Evolutionary conservation across 805 yeast genomes (phyloP).

Genomic region (Candida tammaniensis): DNA sequence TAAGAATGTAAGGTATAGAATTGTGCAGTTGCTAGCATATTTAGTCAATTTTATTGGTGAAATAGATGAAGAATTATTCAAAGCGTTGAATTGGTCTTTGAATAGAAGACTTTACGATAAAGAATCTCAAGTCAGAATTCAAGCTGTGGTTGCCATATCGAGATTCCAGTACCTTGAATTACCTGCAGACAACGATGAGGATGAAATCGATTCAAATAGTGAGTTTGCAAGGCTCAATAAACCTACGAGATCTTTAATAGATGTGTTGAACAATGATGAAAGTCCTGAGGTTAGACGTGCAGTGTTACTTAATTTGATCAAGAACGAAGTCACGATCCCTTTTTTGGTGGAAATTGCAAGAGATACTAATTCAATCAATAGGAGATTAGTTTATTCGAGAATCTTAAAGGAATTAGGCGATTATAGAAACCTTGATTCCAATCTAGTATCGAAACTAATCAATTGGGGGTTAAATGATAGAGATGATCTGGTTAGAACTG

Average conservation of each 20-base stretch:
- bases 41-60: constrained; percentile 71
- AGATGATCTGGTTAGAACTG: constrained; percentile 66
- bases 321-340: constrained; percentile 51
- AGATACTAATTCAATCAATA: constrained; percentile 67
- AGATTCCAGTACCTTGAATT: constrained; percentile 57
- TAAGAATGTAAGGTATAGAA: constrained; percentile 74
- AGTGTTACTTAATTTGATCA: constrained; percentile 68
- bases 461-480: constrained; percentile 88
- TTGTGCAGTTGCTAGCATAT: constrained; percentile 70
- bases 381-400: constrained; percentile 70
- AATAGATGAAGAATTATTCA: constrained; percentile 69
- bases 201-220: constrained; percentile 20
- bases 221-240: constrained; percentile 8
- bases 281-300: constrained; percentile 89
- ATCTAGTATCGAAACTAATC: constrained; percentile 62
- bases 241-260: constrained; percentile 17
- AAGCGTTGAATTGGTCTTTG: constrained; percentile 57
- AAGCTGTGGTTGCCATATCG: constrained; percentile 77
- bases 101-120: constrained; percentile 66
- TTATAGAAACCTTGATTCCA: constrained; percentile 48
- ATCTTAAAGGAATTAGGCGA: constrained; percentile 67
- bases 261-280: constrained; percentile 55
- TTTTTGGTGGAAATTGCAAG: constrained; percentile 76
- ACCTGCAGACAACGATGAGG: constrained; percentile 39
- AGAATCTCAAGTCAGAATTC: constrained; percentile 77